phyloP scores from a whole-genome alignment of 495 filamentous ascomycete species.

The Penicillium paradoxum region DNA sequence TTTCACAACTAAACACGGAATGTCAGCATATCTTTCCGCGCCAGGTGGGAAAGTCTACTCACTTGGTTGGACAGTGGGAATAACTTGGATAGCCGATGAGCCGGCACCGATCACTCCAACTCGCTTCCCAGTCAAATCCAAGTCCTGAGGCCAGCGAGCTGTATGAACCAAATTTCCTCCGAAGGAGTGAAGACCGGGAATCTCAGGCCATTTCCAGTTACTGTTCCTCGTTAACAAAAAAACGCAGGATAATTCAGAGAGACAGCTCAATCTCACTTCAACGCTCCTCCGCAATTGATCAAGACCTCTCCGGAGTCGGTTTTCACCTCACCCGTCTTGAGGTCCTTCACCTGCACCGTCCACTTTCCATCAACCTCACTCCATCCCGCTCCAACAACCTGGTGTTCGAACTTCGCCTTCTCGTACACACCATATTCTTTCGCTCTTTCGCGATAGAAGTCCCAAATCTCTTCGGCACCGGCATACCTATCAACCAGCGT shows the following conservation, averaged over 20 bases:
- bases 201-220: not conserved
- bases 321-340: not conserved
- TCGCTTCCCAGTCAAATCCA: conserved; percentile 17
- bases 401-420: not conserved
- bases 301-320: not conserved
- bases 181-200: not conserved
- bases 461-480: too few relatives aligned
- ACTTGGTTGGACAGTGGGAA: conserved; percentile 2
- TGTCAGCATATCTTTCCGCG: not conserved
- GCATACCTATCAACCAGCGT: too few relatives aligned
- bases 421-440: too few relatives aligned
- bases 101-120: conserved; percentile 27
- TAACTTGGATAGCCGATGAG: conserved; percentile 22
- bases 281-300: not conserved
- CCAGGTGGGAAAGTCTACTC: not conserved
- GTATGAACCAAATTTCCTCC: conserved; percentile 14
- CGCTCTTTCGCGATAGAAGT: too few relatives aligned
- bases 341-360: not conserved
- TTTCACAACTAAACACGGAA: not conserved
- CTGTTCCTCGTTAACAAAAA: not conserved
- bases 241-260: not conserved
- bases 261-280: not conserved
- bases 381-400: not conserved
- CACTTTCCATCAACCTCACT: not conserved
- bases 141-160: conserved; percentile 14